A percentile compares a stretch with the other conserved stretches of the same genome.
These are phyloP conservation scores for Fusarium sp. DNA, from an alignment of 2,329 filamentous ascomycete species.

Conservation along the genomic window DNA sequence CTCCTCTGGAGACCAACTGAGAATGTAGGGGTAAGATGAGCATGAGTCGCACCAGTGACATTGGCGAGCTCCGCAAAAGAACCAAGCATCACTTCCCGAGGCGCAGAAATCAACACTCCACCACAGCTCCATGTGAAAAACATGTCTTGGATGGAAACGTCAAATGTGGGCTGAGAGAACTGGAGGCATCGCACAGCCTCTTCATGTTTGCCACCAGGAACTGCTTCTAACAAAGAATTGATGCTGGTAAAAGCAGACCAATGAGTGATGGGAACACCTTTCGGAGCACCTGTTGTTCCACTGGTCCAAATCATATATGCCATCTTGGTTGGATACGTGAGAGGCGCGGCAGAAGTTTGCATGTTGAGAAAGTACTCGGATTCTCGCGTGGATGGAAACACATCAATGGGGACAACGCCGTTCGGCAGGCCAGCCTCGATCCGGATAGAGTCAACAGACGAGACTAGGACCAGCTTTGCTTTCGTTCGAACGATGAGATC, in stretches of 20 bases:
- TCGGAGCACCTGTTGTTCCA: constrained; percentile 46
- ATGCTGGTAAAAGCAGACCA: constrained; percentile 41
- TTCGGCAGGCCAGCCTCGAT: background rate
- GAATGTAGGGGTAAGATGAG: constrained; percentile 72
- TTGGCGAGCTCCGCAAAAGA: constrained; percentile 66
- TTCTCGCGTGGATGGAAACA: background rate
- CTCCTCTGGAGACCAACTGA: constrained; percentile 65
- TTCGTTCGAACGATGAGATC: constrained; percentile 51
- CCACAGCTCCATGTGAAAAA: constrained; percentile 72
- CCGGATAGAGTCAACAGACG: background rate
- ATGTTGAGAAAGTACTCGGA: background rate
- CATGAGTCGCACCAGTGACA: constrained; percentile 63
- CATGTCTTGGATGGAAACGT: constrained; percentile 69
- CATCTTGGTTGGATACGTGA: constrained; percentile 9
- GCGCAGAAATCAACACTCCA: constrained; percentile 69
- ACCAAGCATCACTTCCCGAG: constrained; percentile 65
- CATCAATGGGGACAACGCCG: constrained; percentile 1
- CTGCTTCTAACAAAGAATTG: background rate
- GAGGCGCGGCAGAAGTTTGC: background rate
- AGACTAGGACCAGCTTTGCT: constrained; percentile 24
- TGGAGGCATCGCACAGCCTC: constrained; percentile 46
- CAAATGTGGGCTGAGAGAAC: constrained; percentile 53
- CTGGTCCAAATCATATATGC: constrained; percentile 54
- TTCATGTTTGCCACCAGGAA: constrained; percentile 2
- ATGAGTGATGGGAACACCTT: constrained; percentile 53